phyloP scores from a whole-genome alignment of 495 filamentous ascomycete species.

The Penicillium longicatenatum region DNA sequence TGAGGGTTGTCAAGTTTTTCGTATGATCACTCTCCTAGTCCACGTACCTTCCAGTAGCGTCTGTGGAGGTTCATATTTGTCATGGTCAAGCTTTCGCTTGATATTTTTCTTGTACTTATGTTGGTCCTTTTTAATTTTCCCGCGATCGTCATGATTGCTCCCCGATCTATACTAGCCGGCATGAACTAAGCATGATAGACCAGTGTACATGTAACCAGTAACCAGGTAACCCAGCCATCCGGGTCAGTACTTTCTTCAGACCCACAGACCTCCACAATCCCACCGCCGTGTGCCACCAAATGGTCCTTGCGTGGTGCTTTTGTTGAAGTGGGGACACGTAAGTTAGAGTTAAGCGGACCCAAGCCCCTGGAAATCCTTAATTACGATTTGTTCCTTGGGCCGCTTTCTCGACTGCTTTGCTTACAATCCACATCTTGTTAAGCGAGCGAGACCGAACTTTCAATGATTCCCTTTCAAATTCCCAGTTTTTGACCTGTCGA shows the following conservation, averaged over 20 bases:
- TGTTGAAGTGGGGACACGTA: constrained; percentile 11
- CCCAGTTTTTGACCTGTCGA: background rate
- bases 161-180: background rate
- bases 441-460: too few relatives aligned
- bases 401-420: too few relatives aligned
- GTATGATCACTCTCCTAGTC: background rate
- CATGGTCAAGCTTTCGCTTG: background rate
- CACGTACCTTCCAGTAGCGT: background rate
- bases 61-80: background rate
- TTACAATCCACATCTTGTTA: too few relatives aligned
- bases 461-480: too few relatives aligned
- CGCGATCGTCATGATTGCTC: background rate
- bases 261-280: constrained; percentile 5
- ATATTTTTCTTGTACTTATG: background rate
- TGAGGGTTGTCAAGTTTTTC: background rate
- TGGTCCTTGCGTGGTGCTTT: constrained; percentile 13
- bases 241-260: constrained; percentile 13
- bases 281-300: background rate
- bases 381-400: constrained; percentile 6
- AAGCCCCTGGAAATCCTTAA: constrained; percentile 22
- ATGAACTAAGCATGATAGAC: background rate
- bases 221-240: background rate
- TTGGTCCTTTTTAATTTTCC: background rate
- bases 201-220: background rate
- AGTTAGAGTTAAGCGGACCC: constrained; percentile 28